These are phyloP conservation scores for Cystofilobasidium bisporidii DNA, from an alignment of 768 basidiomycete species.

Conservation along the genomic window DNA sequence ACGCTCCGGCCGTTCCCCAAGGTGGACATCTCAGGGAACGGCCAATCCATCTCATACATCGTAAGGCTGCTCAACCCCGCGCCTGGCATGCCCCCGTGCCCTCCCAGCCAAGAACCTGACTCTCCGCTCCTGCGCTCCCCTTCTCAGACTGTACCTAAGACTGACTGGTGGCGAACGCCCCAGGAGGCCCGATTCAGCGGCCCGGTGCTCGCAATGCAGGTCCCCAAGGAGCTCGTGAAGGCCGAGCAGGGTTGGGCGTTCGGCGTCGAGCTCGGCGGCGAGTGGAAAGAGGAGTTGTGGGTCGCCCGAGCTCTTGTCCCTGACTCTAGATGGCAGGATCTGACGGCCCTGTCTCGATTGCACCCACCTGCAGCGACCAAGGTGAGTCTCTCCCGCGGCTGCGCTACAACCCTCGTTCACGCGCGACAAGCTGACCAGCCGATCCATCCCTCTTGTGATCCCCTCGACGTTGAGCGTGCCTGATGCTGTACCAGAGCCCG, in stretches of 20 bases:
- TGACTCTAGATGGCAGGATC: neutral
- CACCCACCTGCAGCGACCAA: neutral
- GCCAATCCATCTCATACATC: neutral
- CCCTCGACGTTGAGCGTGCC: neutral
- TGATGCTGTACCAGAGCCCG: neutral
- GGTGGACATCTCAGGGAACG: neutral
- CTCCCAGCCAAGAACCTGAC: neutral
- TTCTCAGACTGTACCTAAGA: neutral
- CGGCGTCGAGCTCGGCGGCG: constrained; percentile 5
- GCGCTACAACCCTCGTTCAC: no score
- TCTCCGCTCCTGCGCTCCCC: neutral
- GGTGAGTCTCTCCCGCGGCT: neutral
- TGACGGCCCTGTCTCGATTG: no score
- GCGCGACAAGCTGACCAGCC: no score
- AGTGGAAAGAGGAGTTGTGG: neutral
- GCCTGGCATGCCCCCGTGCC: no score
- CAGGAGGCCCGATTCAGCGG: neutral
- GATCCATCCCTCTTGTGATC: neutral
- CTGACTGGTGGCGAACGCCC: constrained; percentile 2
- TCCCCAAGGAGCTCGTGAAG: neutral
- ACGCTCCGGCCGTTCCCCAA: neutral
- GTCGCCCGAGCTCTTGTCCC: constrained; percentile 1
- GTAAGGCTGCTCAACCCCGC: neutral
- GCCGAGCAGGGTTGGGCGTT: neutral
- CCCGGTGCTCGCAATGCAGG: neutral